These are phyloP conservation scores for Pinus tabuliformis DNA, from an alignment of 75 land plant genomes.

Conservation along the genomic window DNA sequence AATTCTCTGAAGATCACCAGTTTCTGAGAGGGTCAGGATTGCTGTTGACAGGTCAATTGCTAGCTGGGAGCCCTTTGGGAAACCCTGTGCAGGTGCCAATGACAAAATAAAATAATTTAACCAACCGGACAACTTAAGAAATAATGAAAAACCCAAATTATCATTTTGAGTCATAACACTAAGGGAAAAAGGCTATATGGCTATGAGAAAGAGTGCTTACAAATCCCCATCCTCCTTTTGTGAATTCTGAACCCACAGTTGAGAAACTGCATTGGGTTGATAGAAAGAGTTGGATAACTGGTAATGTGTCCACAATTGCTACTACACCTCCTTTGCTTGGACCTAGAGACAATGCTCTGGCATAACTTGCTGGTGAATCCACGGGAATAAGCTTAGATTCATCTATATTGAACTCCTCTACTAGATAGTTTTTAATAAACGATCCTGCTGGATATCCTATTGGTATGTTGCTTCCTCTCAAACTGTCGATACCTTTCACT, in stretches of 20 bases:
- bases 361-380: conserved; percentile 37
- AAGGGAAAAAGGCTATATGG: background rate
- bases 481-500: conserved; percentile 39
- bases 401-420: conserved; percentile 25
- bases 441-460: conserved; percentile 64
- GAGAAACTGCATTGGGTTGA: conserved; percentile 20
- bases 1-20: conserved; percentile 75
- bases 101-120: background rate
- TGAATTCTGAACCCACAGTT: conserved; percentile 46
- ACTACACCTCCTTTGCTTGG: conserved; percentile 54
- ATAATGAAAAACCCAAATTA: background rate
- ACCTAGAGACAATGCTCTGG: conserved; percentile 28
- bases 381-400: conserved; percentile 29
- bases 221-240: conserved; percentile 64
- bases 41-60: conserved; percentile 90
- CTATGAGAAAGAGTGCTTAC: conserved; percentile 25
- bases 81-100: conserved; percentile 47
- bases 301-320: conserved; percentile 66
- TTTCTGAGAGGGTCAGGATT: conserved; percentile 72
- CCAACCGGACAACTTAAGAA: background rate
- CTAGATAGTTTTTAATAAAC: conserved; percentile 38
- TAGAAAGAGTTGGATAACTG: conserved; percentile 50
- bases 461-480: conserved; percentile 30
- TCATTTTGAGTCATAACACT: background rate
- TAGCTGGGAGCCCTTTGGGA: conserved; percentile 74